A percentile compares a stretch with the other conserved stretches of the same genome.
These are phyloP conservation scores for Xylariaceae sp. DNA, from an alignment of 2,329 filamentous ascomycete genomes.

Conservation along the genomic window DNA sequence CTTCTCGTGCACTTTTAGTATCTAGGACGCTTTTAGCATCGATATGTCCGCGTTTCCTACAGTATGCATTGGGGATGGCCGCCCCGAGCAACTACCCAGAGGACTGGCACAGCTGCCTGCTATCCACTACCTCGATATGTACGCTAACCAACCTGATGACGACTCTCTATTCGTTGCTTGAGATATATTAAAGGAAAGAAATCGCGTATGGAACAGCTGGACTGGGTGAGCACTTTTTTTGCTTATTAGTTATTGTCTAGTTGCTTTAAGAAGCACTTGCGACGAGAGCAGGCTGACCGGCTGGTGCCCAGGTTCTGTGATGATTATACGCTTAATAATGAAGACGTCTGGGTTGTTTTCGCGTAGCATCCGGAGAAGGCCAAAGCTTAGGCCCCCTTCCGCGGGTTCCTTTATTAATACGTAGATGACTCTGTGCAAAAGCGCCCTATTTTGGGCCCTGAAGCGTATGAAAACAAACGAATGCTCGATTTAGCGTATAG, in stretches of 20 bases:
- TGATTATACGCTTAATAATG: neutral
- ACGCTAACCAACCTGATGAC: neutral
- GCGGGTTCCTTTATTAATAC: conserved; percentile 2
- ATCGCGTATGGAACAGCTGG: conserved; percentile 1
- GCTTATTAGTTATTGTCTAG: too few species aligned
- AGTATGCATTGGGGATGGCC: neutral
- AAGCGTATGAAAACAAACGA: conserved; percentile 4
- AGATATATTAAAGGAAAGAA: neutral
- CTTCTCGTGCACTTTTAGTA: neutral
- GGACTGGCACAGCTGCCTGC: neutral
- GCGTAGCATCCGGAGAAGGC: neutral
- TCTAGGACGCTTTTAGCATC: neutral
- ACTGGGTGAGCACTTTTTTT: neutral
- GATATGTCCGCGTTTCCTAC: neutral
- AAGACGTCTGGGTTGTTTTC: conserved; percentile 3
- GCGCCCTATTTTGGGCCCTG: neutral
- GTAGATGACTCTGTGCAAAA: conserved; percentile 5
- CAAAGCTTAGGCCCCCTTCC: conserved; percentile 2
- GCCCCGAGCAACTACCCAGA: neutral
- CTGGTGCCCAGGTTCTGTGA: neutral
- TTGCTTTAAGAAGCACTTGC: neutral
- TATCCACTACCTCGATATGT: conserved; percentile 1
- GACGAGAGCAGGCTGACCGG: neutral
- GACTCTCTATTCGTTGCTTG: neutral
- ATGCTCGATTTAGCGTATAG: conserved; percentile 2